Evolutionary conservation across 495 filamentous ascomycete species (phyloP), one percentile per base, ranked within the genome.

Genomic region (Aspergillus saccharolyticus): DNA sequence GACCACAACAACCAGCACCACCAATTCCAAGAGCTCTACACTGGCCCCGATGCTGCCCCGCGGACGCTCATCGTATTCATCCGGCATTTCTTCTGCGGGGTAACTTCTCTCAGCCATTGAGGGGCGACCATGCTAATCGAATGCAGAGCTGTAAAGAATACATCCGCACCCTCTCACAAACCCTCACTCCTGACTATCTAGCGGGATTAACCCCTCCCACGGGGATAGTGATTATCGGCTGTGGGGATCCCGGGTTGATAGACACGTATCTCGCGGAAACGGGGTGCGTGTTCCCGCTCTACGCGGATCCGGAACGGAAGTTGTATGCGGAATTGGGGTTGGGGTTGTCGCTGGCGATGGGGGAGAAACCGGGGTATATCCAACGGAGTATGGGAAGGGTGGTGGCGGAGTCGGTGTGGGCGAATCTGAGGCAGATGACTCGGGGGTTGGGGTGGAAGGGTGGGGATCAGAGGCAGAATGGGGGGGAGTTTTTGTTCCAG

Each of bases 11-110:
- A 87, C 15, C 83, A 84, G 49, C 66, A 76, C 3, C 72, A 78
- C 44, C 74, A 82, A 4, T 94, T 93, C 75, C 83, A 83, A 65
- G 84, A 77, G 54, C 68, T 94, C 19, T 91, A 89, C 63, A 70
- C 75, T 7, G 82, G 83, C 19, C 68, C 72, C n/a, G 76, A 80
- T 54, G 66, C 72, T 0, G 68, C 80, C 14, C 71, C 77, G 1
- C 74, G 85, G 7, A 85, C 89, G 1, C 74, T 94, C 25, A 67
- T 95, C 17, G 83, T 95, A 52, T 96, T 96, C 63, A 80, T 96
- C 46, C 80, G 91, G 20, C 90, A 96, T 71, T 96, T 96, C 74
- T 93, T 89, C 78, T 96, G 91, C 63, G 89, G 90, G 2, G 89
- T 89, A 78, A 14, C 50, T 42, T 16, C 45, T 6, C 12, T 25